phyloP scores from a whole-genome alignment of 2,329 filamentous ascomycete genomes.

The Endocalyx cinctus region DNA sequence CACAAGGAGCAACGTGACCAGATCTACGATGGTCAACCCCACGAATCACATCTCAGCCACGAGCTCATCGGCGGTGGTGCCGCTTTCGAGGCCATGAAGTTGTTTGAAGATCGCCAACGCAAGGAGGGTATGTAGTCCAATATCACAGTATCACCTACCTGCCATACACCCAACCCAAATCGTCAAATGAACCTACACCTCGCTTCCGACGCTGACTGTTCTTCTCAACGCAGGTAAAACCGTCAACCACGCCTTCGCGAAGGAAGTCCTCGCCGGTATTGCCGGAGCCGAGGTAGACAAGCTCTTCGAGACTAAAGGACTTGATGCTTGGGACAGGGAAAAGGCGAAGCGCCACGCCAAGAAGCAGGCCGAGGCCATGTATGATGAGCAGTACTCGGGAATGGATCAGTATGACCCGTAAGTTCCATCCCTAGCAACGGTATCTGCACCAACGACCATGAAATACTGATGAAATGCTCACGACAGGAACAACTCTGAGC shows the following conservation, averaged over 20 bases:
- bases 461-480: too few relatives aligned
- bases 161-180: not conserved
- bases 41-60: constrained; percentile 64
- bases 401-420: constrained; percentile 54
- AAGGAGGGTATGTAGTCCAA: constrained; percentile 51
- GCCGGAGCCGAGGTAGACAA: constrained; percentile 73
- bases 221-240: constrained; percentile 55
- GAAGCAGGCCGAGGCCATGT: constrained; percentile 54
- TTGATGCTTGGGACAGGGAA: constrained; percentile 54
- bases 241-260: constrained; percentile 70
- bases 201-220: too few relatives aligned
- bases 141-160: not conserved
- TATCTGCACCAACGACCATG: too few relatives aligned
- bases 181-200: not conserved
- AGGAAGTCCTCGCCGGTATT: constrained; percentile 69
- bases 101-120: constrained; percentile 72
- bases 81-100: constrained; percentile 75
- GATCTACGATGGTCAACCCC: constrained; percentile 35
- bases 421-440: constrained; percentile 22
- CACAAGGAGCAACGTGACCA: constrained; percentile 39
- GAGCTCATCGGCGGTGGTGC: constrained; percentile 72
- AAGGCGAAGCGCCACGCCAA: constrained; percentile 55
- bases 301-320: constrained; percentile 66
- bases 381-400: constrained; percentile 56
- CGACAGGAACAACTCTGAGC: constrained; percentile 7